A percentile compares a stretch with the other conserved stretches of the same genome.
Conservation (phyloP, 139 green algal species). For the Diplosphaera chodatii region DNA sequence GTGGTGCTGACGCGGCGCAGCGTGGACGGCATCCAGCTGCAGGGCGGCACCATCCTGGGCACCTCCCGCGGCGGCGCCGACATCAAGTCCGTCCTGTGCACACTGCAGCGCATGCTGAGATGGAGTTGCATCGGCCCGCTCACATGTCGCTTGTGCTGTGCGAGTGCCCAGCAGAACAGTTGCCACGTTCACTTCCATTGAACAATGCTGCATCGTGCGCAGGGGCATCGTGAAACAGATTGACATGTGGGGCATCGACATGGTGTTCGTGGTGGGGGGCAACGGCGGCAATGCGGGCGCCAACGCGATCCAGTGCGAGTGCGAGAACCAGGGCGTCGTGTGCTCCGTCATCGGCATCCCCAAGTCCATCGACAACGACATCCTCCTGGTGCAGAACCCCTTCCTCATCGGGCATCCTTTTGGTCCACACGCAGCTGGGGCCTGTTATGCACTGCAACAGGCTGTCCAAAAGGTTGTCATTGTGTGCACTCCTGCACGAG, state of each 20-base stretch:
- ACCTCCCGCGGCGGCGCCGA: conserved; percentile 88
- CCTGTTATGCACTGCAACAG: too few relatives aligned
- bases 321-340: conserved; percentile 55
- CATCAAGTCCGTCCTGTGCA: conserved; percentile 57
- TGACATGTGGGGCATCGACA: conserved; percentile 92
- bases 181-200: too few relatives aligned
- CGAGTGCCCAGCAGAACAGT: too few relatives aligned
- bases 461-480: too few relatives aligned
- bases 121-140: too few relatives aligned
- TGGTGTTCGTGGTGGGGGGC: conserved; percentile 93
- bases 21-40: conserved; percentile 92
- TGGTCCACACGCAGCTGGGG: too few relatives aligned
- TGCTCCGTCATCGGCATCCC: conserved; percentile 85
- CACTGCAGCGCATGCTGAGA: too few relatives aligned
- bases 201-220: too few relatives aligned
- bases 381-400: conserved; percentile 62
- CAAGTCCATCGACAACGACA: conserved; percentile 99
- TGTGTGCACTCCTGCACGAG: too few relatives aligned
- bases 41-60: conserved; percentile 94
- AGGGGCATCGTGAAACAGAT: conserved; percentile 95
- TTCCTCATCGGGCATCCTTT: too few relatives aligned
- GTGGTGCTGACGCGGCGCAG: conserved; percentile 71
- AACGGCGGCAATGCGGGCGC: conserved; percentile 88
- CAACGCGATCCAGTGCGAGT: conserved; percentile 75
- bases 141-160: too few relatives aligned